Evolutionary conservation across 257 asterid genomes (phyloP), one percentile per base, ranked within the genome.

Genomic region (Solanum pinnatisectum): DNA sequence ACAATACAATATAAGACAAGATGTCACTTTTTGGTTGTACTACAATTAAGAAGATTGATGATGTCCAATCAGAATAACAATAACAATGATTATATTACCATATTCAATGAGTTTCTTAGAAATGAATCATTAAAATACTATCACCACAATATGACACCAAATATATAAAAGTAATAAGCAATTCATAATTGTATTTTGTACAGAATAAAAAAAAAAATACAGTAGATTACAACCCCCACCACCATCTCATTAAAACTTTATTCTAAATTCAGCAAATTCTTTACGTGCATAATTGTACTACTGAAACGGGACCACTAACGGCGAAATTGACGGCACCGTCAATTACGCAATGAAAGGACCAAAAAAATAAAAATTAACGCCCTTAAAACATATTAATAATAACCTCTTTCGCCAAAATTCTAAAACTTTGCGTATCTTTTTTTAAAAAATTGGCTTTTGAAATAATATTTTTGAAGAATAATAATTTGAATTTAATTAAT

Each of bases 301-400:
- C 84, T 10, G 2, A 13, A 15, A n/a, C 3, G 84, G 83, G 89
- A 70, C 90, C 84, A 87, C 87, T 30, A 37, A 65, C 81, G 70
- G 22, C 84, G 84, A 77, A 40, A 77, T 4, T 37, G 32, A 87
- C 88, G 82, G 88, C 88, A 87, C 88, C 78, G 70, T 85, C 65
- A 27, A 84, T 59, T 35, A 65, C 12, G 30, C 40, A 70, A 35
- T 33, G 12, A 67, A 42, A 16, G 83, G 20, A 33, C 10, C 12
- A 63, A 88, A 20, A 63, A 20, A 15, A 9, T 1, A 74, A 22
- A 73, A 3, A 6, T 10, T 79, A 52, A 86, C 81, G 85, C 39
- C 52, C 37, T 81, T 27, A 33, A 18, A 56, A 56, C n/a, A 56
- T 16, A 16, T 16, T 52, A 52, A 18, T 52, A 52, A 18, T 72